Evolutionary conservation across 495 filamentous ascomycete species (phyloP).

Genomic region (Gamarada debralockiae): DNA sequence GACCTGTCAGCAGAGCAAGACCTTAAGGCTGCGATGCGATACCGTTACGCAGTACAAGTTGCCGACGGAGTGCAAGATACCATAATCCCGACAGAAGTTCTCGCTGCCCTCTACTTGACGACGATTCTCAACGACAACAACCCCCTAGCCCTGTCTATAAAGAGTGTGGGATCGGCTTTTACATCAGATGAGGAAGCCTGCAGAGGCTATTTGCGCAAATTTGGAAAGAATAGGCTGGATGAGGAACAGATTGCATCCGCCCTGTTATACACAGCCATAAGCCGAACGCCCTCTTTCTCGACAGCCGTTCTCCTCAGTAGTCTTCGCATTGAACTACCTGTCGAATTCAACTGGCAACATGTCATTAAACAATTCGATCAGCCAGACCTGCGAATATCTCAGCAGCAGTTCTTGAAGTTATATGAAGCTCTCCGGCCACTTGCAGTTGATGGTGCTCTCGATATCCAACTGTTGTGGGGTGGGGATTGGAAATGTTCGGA

Average conservation of each 20-base stretch:
- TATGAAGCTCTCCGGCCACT: constrained; percentile 71
- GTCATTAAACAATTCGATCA: constrained; percentile 83
- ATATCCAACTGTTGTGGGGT: constrained; percentile 87
- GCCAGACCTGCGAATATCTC: constrained; percentile 66
- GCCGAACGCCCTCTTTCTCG: constrained; percentile 69
- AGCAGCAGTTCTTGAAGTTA: constrained; percentile 73
- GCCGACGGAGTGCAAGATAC: constrained; percentile 43
- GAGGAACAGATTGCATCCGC: constrained; percentile 81
- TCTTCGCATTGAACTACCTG: constrained; percentile 38
- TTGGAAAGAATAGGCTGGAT: constrained; percentile 62
- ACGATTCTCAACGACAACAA: constrained; percentile 60
- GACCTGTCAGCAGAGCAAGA: constrained; percentile 68
- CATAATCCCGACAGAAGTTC: constrained; percentile 65
- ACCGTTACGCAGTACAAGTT: constrained; percentile 50
- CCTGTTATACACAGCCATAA: constrained; percentile 71
- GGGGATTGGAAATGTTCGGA: constrained; percentile 81
- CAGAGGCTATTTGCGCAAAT: constrained; percentile 53
- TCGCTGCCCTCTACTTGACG: constrained; percentile 69
- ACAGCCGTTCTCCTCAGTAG: constrained; percentile 66
- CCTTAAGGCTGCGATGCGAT: constrained; percentile 59
- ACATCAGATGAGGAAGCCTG: constrained; percentile 48
- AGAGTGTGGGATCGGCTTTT: constrained; percentile 63
- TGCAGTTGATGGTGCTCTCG: constrained; percentile 52
- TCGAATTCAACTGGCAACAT: constrained; percentile 75
- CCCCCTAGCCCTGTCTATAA: constrained; percentile 71